Evolutionary conservation across 441 rosid species (phyloP).

Genomic region (Populus tomentosa): DNA sequence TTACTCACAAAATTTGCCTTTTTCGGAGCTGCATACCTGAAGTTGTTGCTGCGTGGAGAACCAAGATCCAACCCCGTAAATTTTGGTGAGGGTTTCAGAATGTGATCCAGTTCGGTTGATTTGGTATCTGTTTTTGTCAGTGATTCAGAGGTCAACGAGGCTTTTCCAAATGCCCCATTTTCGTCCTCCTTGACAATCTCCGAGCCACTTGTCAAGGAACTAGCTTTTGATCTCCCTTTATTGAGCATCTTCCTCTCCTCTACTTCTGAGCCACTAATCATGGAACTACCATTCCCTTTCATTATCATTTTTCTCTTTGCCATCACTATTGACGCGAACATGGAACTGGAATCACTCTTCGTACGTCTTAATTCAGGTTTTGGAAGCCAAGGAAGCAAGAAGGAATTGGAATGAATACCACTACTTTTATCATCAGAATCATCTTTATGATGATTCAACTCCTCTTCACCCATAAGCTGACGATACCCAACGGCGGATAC

Average conservation of each 20-base stretch:
- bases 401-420: not conserved
- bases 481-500: conserved; percentile 69
- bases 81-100: not conserved
- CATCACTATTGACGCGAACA: conserved; percentile 30
- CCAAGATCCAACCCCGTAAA: not conserved
- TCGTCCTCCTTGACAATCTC: conserved; percentile 5
- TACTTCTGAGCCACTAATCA: conserved; percentile 17
- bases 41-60: not conserved
- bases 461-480: conserved; percentile 55
- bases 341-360: conserved; percentile 68
- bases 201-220: conserved; percentile 22
- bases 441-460: conserved; percentile 15
- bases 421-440: not conserved
- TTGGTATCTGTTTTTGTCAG: not conserved
- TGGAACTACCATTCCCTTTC: conserved; percentile 15
- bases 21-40: conserved; percentile 23
- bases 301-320: not conserved
- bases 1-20: conserved; percentile 10
- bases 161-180: not conserved
- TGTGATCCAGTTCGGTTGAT: not conserved
- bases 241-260: not conserved
- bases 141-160: not conserved
- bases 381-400: conserved; percentile 9
- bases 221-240: conserved; percentile 12
- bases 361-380: conserved; percentile 60